phyloP scores from a whole-genome alignment of 768 basidiomycete genomes.

The Scleroderma citrinum region DNA sequence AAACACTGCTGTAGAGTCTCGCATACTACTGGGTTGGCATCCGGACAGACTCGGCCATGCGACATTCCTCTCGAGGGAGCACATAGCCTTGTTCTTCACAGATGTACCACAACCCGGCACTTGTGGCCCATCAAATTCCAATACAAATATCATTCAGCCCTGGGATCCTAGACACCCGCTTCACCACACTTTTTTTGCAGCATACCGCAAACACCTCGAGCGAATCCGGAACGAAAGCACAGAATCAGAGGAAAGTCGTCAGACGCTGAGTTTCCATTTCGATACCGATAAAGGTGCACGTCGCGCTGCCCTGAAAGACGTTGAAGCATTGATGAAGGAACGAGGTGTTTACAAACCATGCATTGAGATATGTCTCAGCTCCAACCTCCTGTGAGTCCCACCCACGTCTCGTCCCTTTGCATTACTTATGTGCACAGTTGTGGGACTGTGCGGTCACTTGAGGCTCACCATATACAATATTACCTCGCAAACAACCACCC shows the following conservation, averaged over 20 bases:
- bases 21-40: slow-evolving; percentile 50
- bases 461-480: slow-evolving; percentile 67
- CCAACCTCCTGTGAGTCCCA: slow-evolving; percentile 60
- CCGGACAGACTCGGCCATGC: slow-evolving; percentile 77
- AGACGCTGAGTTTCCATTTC: background rate
- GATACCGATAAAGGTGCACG: slow-evolving; percentile 15
- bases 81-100: slow-evolving; percentile 46
- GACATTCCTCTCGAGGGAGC: slow-evolving; percentile 65
- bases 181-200: slow-evolving; percentile 16
- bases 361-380: slow-evolving; percentile 78
- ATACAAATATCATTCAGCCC: slow-evolving; percentile 13
- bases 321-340: slow-evolving; percentile 10
- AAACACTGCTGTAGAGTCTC: slow-evolving; percentile 53
- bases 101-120: slow-evolving; percentile 16
- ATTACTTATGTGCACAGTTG: slow-evolving; percentile 35
- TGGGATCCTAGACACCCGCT: slow-evolving; percentile 16
- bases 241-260: slow-evolving; percentile 6
- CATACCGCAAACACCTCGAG: slow-evolving; percentile 19
- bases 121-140: background rate
- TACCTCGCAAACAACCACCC: slow-evolving; percentile 63
- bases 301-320: slow-evolving; percentile 18
- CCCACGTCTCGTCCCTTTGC: background rate
- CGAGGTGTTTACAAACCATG: slow-evolving; percentile 40
- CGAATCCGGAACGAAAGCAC: slow-evolving; percentile 15
- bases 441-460: slow-evolving; percentile 60